Base-by-base conservation (phyloP, 2,329 filamentous ascomycete species). In the Exophiala xenobiotica region DNA sequence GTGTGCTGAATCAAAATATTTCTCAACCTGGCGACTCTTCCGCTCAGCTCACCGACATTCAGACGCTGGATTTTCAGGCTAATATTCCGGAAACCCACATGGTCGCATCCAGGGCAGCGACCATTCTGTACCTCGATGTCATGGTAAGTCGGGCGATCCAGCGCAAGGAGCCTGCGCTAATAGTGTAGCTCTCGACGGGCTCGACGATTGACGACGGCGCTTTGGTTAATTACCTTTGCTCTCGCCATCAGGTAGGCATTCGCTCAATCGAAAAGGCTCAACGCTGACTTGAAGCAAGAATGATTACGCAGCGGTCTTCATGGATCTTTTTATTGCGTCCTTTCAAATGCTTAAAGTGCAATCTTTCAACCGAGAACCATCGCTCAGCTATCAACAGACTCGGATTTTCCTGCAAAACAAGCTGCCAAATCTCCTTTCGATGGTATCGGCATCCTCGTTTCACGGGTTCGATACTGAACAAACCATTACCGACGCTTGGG, bases 271-370 rank as follows among this genome's bases (percentile, higher is more conserved):
- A 16, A 31, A 24, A 39, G 19, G 29, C 38, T 52, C 39, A 53
- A 11, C 55, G 16, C 62, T 52, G 45, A 19, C 7, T n/a, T 14
- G 24, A 6, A 12, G 1, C 3, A 48, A 90, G 80, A 87, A 86
- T 31, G 87, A 96, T 62, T 78, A 87, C 35, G 87, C 92, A 67
- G 79, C 81, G 9, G 83, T 90, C 38, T 83, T 88, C 0, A 82
- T 90, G 47, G 90, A 96, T 62, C 76, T 97, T 1, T 87, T 97
- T 35, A 80, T 92, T 7, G 89, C 90, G 1, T 85, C 90, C 0
- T 97, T 99, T 64, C 91, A 97, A 62, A 80, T 95, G 4, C 76
- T 99, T 12, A 87, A 92, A 57, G n/a, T 31, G 8, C 88, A 93
- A 60, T 82, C 87, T 29, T 80, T 76, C 39, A 23, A 27, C 3